Base-by-base conservation (phyloP, 73 alveolate genomes). In the Blepharisma japonicum region DNA sequence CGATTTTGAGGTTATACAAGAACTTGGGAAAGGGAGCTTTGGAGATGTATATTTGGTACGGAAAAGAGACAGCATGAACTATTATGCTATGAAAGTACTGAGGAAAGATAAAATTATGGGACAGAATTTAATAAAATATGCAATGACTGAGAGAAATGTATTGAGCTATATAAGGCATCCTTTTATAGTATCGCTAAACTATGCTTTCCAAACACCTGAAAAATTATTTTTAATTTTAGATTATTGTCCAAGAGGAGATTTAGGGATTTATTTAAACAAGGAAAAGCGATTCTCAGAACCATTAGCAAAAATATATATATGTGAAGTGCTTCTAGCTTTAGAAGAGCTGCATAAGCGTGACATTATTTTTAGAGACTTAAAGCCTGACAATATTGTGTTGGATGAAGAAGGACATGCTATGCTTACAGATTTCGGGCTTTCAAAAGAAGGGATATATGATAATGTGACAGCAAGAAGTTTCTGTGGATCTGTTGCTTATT, bases 221-320 rank as follows among this genome's bases (percentile, higher is more conserved):
- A 92, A 93, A 71, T 79, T 95, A 18, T 92, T 90, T 84, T 80
- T 95, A 55, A 88, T 97, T 53, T 72, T 97, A 27, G 98, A 95
- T 66, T 97, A 95, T 84, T 93, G 98, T 71, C 95, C 96, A 7
- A 98, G 99, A 20, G 99, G 99, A 18, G 99, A 95, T 78, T 84
- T 97, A 48, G 95, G 94, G 8, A 86, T 90, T 54, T 90, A 92
- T 67, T 86, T 97, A 49, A 90, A 90, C 47, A 84, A 84, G 45
- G 98, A 94, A 81, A 93, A 95, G 49, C 77, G 91, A 27, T 82
- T 92, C 61, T 85, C 94, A 14, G 98, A 92, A 74, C 82, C 76
- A 74, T 90, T 81, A 45, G 97, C 99, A 0, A 83, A 88, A 82
- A 81, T 92, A 80, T 95, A 90, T 80, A 83, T 92, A 18, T 81